These are phyloP conservation scores for Alliaria petiolata DNA, from an alignment of 345 rosid species.

Conservation along the genomic window DNA sequence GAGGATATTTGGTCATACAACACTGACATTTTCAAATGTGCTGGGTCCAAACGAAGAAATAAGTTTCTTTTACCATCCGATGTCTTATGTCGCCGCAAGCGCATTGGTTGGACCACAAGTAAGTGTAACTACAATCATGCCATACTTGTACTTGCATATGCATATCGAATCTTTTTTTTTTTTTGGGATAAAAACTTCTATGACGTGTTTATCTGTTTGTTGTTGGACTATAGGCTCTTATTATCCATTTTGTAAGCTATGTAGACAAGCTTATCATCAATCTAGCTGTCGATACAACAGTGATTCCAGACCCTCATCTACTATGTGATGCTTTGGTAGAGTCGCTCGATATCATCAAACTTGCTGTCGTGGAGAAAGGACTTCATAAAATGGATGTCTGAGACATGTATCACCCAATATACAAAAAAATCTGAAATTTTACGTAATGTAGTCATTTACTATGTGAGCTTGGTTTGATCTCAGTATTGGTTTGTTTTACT, in stretches of 20 bases:
- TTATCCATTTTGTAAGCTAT: slow-evolving; percentile 68
- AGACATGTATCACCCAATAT: too few relatives aligned
- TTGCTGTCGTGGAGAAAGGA: slow-evolving; percentile 22
- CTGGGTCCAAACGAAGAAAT: slow-evolving; percentile 56
- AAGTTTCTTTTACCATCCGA: slow-evolving; percentile 48
- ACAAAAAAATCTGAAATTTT: too few relatives aligned
- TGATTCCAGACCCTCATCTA: slow-evolving; percentile 58
- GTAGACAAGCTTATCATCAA: slow-evolving; percentile 50
- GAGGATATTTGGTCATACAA: slow-evolving; percentile 36
- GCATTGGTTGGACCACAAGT: slow-evolving; percentile 55
- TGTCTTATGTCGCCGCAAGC: slow-evolving; percentile 47
- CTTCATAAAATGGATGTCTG: not conserved
- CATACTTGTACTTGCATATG: not conserved
- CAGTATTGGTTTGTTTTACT: not conserved
- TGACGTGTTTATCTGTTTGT: slow-evolving; percentile 20
- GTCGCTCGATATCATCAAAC: slow-evolving; percentile 44
- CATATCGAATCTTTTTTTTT: not conserved
- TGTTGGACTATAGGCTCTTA: slow-evolving; percentile 72
- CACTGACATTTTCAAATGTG: slow-evolving; percentile 50
- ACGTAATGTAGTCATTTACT: not conserved
- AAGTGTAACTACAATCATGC: not conserved
- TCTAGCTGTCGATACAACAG: slow-evolving; percentile 62
- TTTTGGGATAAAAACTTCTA: too few relatives aligned
- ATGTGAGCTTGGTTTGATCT: not conserved
- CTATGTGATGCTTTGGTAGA: slow-evolving; percentile 53